Conservation (phyloP, 352 stramenopile species). For the Detonula confervacea region DNA sequence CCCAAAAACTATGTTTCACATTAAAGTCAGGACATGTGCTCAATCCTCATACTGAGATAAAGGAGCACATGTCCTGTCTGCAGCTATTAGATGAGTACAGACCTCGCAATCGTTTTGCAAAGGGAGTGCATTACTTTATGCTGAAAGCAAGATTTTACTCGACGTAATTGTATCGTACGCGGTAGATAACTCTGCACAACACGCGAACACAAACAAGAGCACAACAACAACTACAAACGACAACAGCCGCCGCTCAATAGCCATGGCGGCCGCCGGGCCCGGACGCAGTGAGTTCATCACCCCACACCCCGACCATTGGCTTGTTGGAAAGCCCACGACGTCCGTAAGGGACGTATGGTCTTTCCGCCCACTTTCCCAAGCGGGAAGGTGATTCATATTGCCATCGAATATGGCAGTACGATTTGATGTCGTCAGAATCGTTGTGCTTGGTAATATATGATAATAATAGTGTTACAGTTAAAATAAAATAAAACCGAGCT, state of each 20-base stretch:
- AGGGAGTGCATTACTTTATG: neutral
- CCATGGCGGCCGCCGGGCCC: neutral
- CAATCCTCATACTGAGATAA: neutral
- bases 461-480: neutral
- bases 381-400: neutral
- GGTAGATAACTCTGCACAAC: neutral
- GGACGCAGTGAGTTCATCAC: neutral
- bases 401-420: neutral
- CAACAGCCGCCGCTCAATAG: neutral
- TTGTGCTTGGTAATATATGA: neutral
- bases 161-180: neutral
- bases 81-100: neutral
- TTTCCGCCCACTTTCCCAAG: neutral
- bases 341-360: neutral
- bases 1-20: neutral
- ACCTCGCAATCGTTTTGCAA: neutral
- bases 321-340: neutral
- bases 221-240: neutral
- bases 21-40: neutral
- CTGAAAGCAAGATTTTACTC: neutral
- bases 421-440: neutral
- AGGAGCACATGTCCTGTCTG: neutral
- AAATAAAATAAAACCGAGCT: neutral
- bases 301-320: neutral
- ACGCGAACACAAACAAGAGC: too few species aligned